Evolutionary conservation across 2,329 filamentous ascomycete genomes (phyloP), one percentile per base, ranked within the genome.

Genomic region (Parastagonospora nodorum): DNA sequence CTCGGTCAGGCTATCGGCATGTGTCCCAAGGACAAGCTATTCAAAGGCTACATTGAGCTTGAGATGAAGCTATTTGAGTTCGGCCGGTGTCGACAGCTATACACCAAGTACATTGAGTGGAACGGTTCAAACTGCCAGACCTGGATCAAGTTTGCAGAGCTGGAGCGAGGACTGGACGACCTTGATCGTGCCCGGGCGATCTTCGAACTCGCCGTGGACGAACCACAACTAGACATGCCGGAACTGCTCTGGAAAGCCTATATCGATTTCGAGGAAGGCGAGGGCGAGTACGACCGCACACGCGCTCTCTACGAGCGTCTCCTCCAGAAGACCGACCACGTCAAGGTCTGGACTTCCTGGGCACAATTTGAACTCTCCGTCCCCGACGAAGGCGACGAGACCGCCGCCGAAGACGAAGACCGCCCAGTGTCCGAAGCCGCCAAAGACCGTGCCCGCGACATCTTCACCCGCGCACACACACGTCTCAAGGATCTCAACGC

Each of bases 311-410:
- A 97, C 76, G 93, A 97, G 78, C 85, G 93, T 7, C 82, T 99
- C 10, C 82, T 99, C 37, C 82, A 90, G 67, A 97, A 95, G 85
- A 96, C 94, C n/a, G 88, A 94, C 68, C 94, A 99, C 70, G 92
- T 97, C 80, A 99, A 97, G 80, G 94, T 99, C 53, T 99, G 94
- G 94, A 96, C 94, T 74, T 93, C 90, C 73, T 99, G 93, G 76
- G 94, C 94, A n/a, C 90, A 95, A 73, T 97, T 99, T 69, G 94
- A 99, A 75, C 90, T 97, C 78, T 93, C 94, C 72, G 87, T 96
- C 0, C 91, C 92, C 38, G 92, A 96, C 50, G 83, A 80, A 10
- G 80, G 84, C 15, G 84, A 85, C 45, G 84, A 88, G 36, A 86
- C 82, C 16, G 82, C 82, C 2, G 51, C 45, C 4, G 52, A 57